Percentiles rank a stretch among this genome's conserved stretches.
Evolutionary conservation across 2,329 filamentous ascomycete genomes (phyloP).

Genomic region (Thyridium curvatum): DNA sequence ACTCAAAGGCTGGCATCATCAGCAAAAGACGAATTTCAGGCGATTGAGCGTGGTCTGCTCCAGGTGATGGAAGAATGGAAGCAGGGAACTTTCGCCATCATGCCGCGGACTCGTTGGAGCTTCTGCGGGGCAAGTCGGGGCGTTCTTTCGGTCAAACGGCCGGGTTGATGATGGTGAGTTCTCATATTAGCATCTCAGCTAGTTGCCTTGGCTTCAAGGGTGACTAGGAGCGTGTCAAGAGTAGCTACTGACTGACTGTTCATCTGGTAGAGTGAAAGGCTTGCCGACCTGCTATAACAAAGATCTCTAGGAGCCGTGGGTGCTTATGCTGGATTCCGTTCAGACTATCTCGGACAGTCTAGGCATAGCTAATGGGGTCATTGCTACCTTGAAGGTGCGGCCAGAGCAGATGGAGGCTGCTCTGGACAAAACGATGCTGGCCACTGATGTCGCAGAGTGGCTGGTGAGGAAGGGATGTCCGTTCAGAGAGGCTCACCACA

Average conservation of each 20-base stretch:
- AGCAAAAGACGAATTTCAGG: constrained; percentile 56
- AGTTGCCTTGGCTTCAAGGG: too few relatives aligned
- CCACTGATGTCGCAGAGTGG: constrained; percentile 64
- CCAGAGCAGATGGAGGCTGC: constrained; percentile 74
- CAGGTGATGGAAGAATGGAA: constrained; percentile 50
- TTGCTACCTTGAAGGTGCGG: constrained; percentile 64
- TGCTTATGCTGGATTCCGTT: constrained; percentile 79
- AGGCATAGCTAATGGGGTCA: constrained; percentile 74
- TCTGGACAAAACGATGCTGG: constrained; percentile 78
- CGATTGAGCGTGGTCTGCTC: constrained; percentile 66
- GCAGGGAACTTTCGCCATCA: constrained; percentile 40
- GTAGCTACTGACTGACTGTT: too few relatives aligned
- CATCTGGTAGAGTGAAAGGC: constrained; percentile 36
- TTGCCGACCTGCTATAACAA: constrained; percentile 85
- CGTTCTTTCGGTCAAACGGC: constrained; percentile 76
- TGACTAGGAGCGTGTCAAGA: too few relatives aligned
- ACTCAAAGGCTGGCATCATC: constrained; percentile 54
- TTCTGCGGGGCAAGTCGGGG: constrained; percentile 72
- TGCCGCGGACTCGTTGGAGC: constrained; percentile 56
- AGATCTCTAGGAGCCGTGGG: constrained; percentile 81
- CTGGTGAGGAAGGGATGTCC: constrained; percentile 66
- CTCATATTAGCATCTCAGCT: too few relatives aligned
- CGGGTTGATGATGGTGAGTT: constrained; percentile 63
- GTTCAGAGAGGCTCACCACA: constrained; percentile 80
- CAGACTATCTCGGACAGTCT: constrained; percentile 78